Base-by-base conservation (phyloP, 805 yeast species). In the Deakozyma indianensis region DNA sequence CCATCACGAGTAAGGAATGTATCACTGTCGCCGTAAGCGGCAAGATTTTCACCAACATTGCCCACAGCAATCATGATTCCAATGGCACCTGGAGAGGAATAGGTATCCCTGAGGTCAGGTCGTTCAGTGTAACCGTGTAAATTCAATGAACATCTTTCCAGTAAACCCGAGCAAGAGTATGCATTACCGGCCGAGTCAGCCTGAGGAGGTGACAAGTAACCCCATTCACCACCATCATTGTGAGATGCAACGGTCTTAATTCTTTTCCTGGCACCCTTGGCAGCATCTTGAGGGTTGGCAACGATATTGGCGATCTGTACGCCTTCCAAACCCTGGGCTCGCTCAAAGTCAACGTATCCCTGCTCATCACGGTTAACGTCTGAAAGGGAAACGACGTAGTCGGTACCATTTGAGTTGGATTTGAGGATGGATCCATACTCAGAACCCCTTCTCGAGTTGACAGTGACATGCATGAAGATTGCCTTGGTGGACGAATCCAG, bases 61-160 rank as follows among this genome's bases (percentile, higher is more conserved):
- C 98, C 98, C n/a, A 83, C 76, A n/a, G 83, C 96, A 52, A 92
- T 68, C 72, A 90, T 64, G 64, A 87, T 64, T 1, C 98, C 98
- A 18, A 81, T 70, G 0, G 97, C 97, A 7, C 95, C 80, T 0
- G 84, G 78, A 0, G 97, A 87, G 0, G 94, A 82, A 53, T 68
- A 84, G 0, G 94, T 80, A 57, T 90, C 96, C 54, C 95, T 73
- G 46, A 74, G 71, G 59, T 88, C 96, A 2, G 65, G 64, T 51
- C 96, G 71, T 60, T 90, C 96, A 1, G 96, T 88, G 60, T 74
- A 88, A 0, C 97, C 94, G 59, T 87, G 96, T 42, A 90, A 62
- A 58, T 90, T 82, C 54, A 90, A 71, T 0, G 94, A 78, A 54
- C 96, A 90, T 42, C 75, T 69, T 15, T 78, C 53, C 3, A 74